These are phyloP conservation scores for Monosporozyma unispora DNA, from an alignment of 805 yeast genomes.

Conservation along the genomic window DNA sequence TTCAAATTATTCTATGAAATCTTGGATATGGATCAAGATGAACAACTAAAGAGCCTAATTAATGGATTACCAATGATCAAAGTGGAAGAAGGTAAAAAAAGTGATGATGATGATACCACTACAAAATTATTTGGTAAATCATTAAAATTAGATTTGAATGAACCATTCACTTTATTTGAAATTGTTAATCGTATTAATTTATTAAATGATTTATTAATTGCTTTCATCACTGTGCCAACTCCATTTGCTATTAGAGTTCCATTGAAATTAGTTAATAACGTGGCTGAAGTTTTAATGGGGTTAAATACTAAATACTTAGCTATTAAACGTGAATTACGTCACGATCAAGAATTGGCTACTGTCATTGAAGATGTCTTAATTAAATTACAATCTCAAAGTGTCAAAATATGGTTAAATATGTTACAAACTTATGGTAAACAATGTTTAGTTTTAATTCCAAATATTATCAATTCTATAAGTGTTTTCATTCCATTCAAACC, in stretches of 20 bases:
- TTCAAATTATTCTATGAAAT: constrained; percentile 50
- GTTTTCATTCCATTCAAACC: constrained; percentile 44
- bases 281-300: constrained; percentile 47
- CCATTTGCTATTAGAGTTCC: constrained; percentile 53
- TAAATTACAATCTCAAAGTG: constrained; percentile 38
- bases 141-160: constrained; percentile 50
- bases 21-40: constrained; percentile 49
- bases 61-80: constrained; percentile 31
- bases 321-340: constrained; percentile 46
- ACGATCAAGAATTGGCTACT: constrained; percentile 42
- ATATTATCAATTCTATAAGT: constrained; percentile 49
- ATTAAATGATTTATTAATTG: constrained; percentile 37
- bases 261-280: constrained; percentile 43
- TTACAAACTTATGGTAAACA: constrained; percentile 26
- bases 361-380: constrained; percentile 37
- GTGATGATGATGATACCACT: constrained; percentile 1
- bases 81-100: constrained; percentile 5
- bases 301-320: constrained; percentile 48
- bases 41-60: constrained; percentile 36
- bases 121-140: constrained; percentile 34
- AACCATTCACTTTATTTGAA: constrained; percentile 41
- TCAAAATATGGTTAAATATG: constrained; percentile 32
- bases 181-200: constrained; percentile 44
- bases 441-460: constrained; percentile 39
- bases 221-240: constrained; percentile 44